Evolutionary conservation across 306 rosid species (phyloP), one percentile per base, ranked within the genome.

Genomic region (Acacia melanoxylon): DNA sequence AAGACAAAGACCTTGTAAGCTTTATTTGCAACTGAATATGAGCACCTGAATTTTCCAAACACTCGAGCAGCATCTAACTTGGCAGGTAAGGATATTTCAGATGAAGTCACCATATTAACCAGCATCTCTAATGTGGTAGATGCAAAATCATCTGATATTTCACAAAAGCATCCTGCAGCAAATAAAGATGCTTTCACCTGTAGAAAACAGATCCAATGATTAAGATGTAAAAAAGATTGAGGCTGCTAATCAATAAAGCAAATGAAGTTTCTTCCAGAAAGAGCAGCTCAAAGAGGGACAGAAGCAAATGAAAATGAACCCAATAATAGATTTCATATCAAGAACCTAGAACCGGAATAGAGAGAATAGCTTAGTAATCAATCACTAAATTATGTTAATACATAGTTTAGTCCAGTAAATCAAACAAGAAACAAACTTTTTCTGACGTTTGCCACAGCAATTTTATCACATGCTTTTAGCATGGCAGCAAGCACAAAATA

Each of bases 141-240:
- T 4, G 96, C 90, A 85, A 95, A 95, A 86, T 93, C 99, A 82
- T 92, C 91, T 2, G 98, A 90, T 67, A 88, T 58, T 85, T 95
- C 94, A 79, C 92, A 82, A 67, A 95, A 88, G 86, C 99, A 92
- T 33, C 94, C 95, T 33, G 94, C 92, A 69, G 97, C 99, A 86
- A 89, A 95, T 40, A 93, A 86, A 10, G 99, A 85, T 31, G 96
- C 91, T 84, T 74, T 91, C 74, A 88, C 90, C 97, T 93, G 93
- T 54, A 61, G 67, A 86, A 70, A 74, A 37, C 80, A 75, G 46
- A 78, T 56, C 16, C 69, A 73, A 15, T 24, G 45, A 68, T 78
- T 83, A 54, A 83, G 76, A 74, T 65, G 17, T n/a, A 51, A 62
- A 77, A 58, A 72, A 72, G 59, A 44, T 66, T 68, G 72, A 77